Base-by-base conservation (phyloP, 371 early-diverging fungal genomes). In the Capniomyces stellatus region DNA sequence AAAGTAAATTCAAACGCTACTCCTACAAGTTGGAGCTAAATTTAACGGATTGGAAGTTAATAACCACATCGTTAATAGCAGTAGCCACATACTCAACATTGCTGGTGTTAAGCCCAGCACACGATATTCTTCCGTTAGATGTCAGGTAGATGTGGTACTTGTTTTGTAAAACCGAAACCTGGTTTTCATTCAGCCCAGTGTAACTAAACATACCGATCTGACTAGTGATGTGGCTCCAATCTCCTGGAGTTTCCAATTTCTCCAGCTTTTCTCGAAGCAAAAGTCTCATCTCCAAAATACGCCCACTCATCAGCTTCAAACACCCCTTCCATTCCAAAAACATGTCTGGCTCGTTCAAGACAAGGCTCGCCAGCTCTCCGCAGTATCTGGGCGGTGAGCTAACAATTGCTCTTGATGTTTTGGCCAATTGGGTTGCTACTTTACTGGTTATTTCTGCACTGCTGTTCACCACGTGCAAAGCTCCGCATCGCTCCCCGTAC, bases 141-240 rank as follows among this genome's bases (percentile, higher is more conserved):
- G 90, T 87, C 76, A 96, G 58, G 63, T 92, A 93, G 53, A 92
- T 76, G 59, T 92, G 92, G 67, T 84, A 87, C 65, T 89, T 78
- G 31, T 82, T 79, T 55, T 74, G 76, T 54, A 96, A 71, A 3
- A 75, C 74, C 56, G 75, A 72, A 55, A 85, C 89, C 64, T 90
- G 86, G 23, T 63, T 43, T 22, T 69, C 71, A 61, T 58, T 77
- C 41, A 93, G 66, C 3, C 96, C 96, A 3, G 96, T 93, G 71
- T 80, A 96, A 8, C 83, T 81, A 63, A 95, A 95, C 96, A 95
- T 95, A 64, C 96, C 96, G 59, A 92, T 92, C 69, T 95, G 96
- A 54, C 83, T 79, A 12, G 79, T 71, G 58, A 93, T 90, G 57
- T 96, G 96, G 58, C 87, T 72, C 94, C 96, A 96, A 27, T 76